phyloP scores from a whole-genome alignment of 1,139 yeast genomes.

The Hyphopichia burtonii region DNA sequence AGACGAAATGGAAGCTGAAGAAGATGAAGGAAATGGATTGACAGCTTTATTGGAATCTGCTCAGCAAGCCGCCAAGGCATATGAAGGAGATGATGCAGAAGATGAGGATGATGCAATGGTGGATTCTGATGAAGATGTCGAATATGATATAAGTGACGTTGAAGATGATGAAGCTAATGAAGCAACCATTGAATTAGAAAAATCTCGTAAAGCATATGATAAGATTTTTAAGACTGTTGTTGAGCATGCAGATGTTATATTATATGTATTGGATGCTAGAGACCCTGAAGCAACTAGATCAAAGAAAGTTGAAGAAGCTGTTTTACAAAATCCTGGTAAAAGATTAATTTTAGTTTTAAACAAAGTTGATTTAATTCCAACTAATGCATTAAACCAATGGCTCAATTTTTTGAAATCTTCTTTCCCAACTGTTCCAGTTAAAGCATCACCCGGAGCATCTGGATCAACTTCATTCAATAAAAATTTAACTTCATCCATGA shows the following conservation, averaged over 20 bases:
- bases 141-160: constrained; percentile 46
- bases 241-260: constrained; percentile 84
- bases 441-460: constrained; percentile 52
- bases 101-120: constrained; percentile 44
- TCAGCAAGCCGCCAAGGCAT: constrained; percentile 76
- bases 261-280: constrained; percentile 94
- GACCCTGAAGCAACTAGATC: constrained; percentile 97
- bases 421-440: constrained; percentile 90
- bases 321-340: constrained; percentile 73
- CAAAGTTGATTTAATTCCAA: constrained; percentile 91
- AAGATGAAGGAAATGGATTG: constrained; percentile 57
- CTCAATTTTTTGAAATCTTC: constrained; percentile 70
- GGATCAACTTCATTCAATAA: constrained; percentile 72
- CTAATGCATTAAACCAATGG: constrained; percentile 83
- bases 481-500: constrained; percentile 67
- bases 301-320: constrained; percentile 85
- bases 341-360: constrained; percentile 82
- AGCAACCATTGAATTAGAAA: constrained; percentile 46
- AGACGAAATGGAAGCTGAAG: constrained; percentile 37
- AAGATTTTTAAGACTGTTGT: constrained; percentile 81
- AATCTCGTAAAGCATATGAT: constrained; percentile 90
- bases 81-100: constrained; percentile 62
- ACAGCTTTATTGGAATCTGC: constrained; percentile 90
- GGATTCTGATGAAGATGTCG: constrained; percentile 44
- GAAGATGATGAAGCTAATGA: constrained; percentile 37